Evolutionary conservation across 192 early-diverging fungal species (phyloP), one percentile per base, ranked within the genome.

Genomic region (Coemansia sp.): DNA sequence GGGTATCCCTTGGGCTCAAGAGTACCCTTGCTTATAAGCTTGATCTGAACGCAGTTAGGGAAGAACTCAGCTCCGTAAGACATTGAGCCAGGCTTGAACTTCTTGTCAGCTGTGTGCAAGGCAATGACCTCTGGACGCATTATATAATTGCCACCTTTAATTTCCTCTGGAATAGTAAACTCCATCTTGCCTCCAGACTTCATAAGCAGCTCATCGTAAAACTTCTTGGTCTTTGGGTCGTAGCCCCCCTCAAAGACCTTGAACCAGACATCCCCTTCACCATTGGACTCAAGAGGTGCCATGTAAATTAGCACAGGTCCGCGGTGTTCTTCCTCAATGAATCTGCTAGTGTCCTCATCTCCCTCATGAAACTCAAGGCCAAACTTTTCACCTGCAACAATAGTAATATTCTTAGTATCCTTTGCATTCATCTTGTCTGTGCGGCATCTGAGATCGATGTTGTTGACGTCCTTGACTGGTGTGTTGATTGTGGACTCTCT

Each of bases 41-140:
- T 67, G 34, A 72, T 52, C 22, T 62, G 59, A 15, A 55, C 53
- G n/a, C 75, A 77, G 71, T 73, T 69, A 2, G 70, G 65, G 39
- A 68, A 77, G 2, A 60, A 68, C 55, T 77, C 70, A 18, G 75
- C 70, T 29, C 60, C 65, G 24, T 38, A 56, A 37, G 24, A 11
- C 12, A 52, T 56, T 13, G 20, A 41, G 1, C 35, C 27, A 24
- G 29, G 5, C 10, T 27, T 52, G 38, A 30, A 62, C 29, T n/a
- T 5, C 3, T 24, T 32, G 13, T 34, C 27, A 5, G 65, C 70
- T 16, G 62, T 43, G 24, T 77, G 75, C 22, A 77, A 35, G 16
- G 75, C 67, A 53, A 72, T 59, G 16, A 77, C 20, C 32, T 77
- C 75, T 1, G 62, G 44, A 0, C 70, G 65, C 13, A 77, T n/a